Conservation (phyloP, 768 basidiomycete species). For the Leccinum aurantiacum region DNA sequence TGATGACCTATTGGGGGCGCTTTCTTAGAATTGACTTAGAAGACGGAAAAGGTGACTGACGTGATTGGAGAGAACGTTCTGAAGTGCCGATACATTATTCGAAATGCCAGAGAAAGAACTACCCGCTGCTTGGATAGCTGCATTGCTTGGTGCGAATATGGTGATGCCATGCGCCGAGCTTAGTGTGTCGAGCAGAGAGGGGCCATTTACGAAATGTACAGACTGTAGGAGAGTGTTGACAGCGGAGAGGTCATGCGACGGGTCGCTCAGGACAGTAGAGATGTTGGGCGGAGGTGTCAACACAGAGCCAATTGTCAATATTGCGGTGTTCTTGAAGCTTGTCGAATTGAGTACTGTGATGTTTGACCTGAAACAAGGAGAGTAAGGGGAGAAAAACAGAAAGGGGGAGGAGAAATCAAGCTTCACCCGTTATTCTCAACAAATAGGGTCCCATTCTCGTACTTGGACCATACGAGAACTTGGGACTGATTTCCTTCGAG, state of each 20-base stretch:
- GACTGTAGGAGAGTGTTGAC: constrained; percentile 17
- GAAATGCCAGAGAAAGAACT: constrained; percentile 34
- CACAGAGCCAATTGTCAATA: constrained; percentile 52
- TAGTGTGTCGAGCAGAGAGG: constrained; percentile 31
- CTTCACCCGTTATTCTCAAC: constrained; percentile 52
- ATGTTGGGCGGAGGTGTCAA: constrained; percentile 54
- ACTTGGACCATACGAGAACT: constrained; percentile 49
- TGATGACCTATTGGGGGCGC: constrained; percentile 48
- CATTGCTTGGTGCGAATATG: constrained; percentile 62
- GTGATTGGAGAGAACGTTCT: constrained; percentile 56
- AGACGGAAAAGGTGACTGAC: constrained; percentile 35
- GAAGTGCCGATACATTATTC: constrained; percentile 47
- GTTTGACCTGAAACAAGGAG: constrained; percentile 26
- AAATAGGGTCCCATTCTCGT: constrained; percentile 38
- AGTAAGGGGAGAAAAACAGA: constrained; percentile 2
- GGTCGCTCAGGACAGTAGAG: constrained; percentile 37
- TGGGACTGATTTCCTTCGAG: constrained; percentile 62
- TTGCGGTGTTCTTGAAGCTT: constrained; percentile 38
- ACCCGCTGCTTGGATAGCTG: constrained; percentile 43
- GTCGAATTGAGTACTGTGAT: constrained; percentile 41
- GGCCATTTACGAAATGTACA: constrained; percentile 27
- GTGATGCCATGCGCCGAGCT: constrained; percentile 53
- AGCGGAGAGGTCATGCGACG: constrained; percentile 42
- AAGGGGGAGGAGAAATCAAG: not conserved
- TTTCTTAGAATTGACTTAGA: not conserved